Percentiles rank a stretch among this genome's conserved stretches.
phyloP scores from a whole-genome alignment of 495 filamentous ascomycete species.

The Aspergillus egyptiacus region DNA sequence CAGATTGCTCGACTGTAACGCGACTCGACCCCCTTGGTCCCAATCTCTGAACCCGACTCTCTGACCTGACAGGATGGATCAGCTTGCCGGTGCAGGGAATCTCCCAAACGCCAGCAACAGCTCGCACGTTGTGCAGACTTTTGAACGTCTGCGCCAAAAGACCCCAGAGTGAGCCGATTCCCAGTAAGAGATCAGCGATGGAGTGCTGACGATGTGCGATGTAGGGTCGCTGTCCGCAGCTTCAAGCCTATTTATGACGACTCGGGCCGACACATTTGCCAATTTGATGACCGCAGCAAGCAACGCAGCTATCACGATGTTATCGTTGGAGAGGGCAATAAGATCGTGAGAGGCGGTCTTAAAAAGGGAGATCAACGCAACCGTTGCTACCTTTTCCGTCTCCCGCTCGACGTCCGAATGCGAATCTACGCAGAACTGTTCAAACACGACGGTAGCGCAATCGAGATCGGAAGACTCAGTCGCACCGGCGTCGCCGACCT shows the following conservation, averaged over 20 bases:
- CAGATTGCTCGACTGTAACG: neutral
- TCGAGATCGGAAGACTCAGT: conserved; percentile 12
- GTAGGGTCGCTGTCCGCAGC: conserved; percentile 7
- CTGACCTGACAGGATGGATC: neutral
- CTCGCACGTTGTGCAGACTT: neutral
- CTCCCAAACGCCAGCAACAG: neutral
- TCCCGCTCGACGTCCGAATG: conserved; percentile 14
- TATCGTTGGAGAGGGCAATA: conserved; percentile 5
- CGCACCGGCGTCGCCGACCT: conserved; percentile 3
- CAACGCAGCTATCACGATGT: conserved; percentile 9
- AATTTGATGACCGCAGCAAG: conserved; percentile 1
- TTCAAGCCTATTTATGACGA: conserved; percentile 5
- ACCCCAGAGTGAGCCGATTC: conserved; percentile 7
- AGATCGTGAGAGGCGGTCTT: conserved; percentile 1
- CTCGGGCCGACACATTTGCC: neutral
- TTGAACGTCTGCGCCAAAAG: conserved; percentile 11
- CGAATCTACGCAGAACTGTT: conserved; percentile 13
- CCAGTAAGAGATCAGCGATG: neutral
- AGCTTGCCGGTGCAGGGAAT: neutral
- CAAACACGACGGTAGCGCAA: conserved; percentile 3
- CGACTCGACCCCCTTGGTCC: too few species aligned
- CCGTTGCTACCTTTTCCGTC: conserved; percentile 11
- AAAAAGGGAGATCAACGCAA: neutral
- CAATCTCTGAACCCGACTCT: neutral
- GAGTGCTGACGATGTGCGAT: neutral